Evolutionary conservation across 2,329 filamentous ascomycete genomes (phyloP), one percentile per base, ranked within the genome.

Genomic region (Alternaria panax): DNA sequence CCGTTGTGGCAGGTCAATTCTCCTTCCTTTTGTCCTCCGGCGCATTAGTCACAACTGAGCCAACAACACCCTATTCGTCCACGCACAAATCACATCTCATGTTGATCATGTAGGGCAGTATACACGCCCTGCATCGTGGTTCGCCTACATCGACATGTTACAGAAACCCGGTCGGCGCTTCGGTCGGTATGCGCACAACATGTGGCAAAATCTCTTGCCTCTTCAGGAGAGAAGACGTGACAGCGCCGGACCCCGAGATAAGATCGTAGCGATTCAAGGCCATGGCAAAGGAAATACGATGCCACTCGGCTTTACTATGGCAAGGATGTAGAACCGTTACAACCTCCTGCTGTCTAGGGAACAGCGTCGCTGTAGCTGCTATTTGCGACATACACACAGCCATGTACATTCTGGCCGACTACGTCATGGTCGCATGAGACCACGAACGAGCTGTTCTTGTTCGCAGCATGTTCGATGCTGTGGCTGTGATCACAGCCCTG

Each of bases 321-420:
- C 56, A 22, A 28, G 51, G 16, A 56, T 45, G 25, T 48, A 20
- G 18, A 40, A 46, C 45, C 43, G 53, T 25, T 22, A 38, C 36
- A 30, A 28, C 40, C 57, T 59, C 57, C 52, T 59, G 52, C 57
- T 59, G n/a, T 59, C 38, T 59, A 50, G 36, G 57, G 52, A 45
- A 51, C 52, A 59, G 52, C 52, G 40, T 51, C 32, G 22, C 25
- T 36, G 34, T 34, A 34, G 22, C 34, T 53, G 11, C 34, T 32
- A 32, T 14, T 36, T 22, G 20, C 45, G 30, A 48, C 20, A 48
- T 36, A 36, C 20, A 18, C 30, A 48, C 30, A 34, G 32, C 45
- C 45, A 36, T 25, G 30, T 34, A 24, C 38, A 24, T 20, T 24
- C 36, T 48, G 30, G 20, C 7, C 14, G 14, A 9, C 30, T 48